Conservation (phyloP, 1,139 yeast genomes). For the Suzukiozyma palmioleophila region DNA sequence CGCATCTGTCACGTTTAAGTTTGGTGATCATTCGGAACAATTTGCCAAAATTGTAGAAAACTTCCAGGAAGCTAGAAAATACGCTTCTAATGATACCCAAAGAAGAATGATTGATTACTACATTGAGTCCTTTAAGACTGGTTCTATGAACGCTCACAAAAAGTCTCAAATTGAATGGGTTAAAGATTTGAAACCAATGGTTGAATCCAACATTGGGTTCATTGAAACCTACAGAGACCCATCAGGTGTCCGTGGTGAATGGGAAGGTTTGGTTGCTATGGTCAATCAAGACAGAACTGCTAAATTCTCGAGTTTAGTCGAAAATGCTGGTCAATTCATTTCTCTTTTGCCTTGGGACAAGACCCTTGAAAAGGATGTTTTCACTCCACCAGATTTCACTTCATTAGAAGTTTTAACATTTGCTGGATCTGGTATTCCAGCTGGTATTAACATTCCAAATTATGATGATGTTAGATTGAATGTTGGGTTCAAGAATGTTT, state of each 20-base stretch:
- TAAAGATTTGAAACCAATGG: constrained; percentile 75
- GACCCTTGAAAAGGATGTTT: constrained; percentile 74
- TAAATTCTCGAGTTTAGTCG: constrained; percentile 68
- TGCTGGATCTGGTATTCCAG: constrained; percentile 88
- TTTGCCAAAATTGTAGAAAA: constrained; percentile 55
- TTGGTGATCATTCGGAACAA: constrained; percentile 75
- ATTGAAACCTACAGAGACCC: constrained; percentile 93
- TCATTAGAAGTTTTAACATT: constrained; percentile 85
- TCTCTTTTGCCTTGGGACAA: constrained; percentile 70
- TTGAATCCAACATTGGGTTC: constrained; percentile 85
- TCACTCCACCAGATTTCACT: constrained; percentile 89
- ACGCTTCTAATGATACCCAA: constrained; percentile 74
- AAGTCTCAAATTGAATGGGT: constrained; percentile 86
- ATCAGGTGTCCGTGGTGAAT: constrained; percentile 87
- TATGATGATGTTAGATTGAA: constrained; percentile 83
- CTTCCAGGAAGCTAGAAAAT: constrained; percentile 52
- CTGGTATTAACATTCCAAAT: constrained; percentile 90
- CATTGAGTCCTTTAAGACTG: constrained; percentile 68
- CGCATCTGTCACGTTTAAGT: constrained; percentile 42
- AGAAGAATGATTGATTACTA: constrained; percentile 59
- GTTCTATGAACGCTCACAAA: constrained; percentile 82
- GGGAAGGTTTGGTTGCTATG: constrained; percentile 93
- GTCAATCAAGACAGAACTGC: constrained; percentile 83
- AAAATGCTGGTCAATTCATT: constrained; percentile 62
- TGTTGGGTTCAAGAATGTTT: constrained; percentile 83